Evolutionary conservation across 2,329 filamentous ascomycete species (phyloP), one percentile per base, ranked within the genome.

Genomic region (Penicillium palitans): DNA sequence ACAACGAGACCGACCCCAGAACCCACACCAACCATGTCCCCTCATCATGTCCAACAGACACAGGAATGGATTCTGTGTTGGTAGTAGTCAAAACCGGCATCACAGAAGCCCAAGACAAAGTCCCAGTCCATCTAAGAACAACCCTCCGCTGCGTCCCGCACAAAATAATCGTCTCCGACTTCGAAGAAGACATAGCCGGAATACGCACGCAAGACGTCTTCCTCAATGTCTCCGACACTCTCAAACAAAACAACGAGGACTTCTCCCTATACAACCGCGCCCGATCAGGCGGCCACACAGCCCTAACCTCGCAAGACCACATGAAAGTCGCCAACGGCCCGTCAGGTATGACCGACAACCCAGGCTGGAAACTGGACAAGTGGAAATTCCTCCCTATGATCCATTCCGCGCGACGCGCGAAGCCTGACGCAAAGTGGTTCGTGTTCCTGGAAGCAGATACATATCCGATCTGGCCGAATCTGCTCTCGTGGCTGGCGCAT

Each of bases 31-130:
- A 45, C 12, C 48, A 54, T 52, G 40, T 61, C 24, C 57, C 62
- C 17, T 33, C 49, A 37, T 39, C 61, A 33, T 76, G 74, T 48
- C 73, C 69, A 15, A 58, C 67, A 15, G 65, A 77, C 3, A 71
- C 76, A 7, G 79, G 76, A 15, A 72, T 81, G 33, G 75, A 82
- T 7, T 77, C 86, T 62, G 70, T 86, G 44, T 79, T 86, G 59
- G 78, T 87, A 15, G 72, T 85, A 6, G 71, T 87, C 46, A 81
- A 82, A 61, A 87, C 84, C 0, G 84, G 84, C 55, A 83, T 84
- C 17, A 83, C 82, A 8, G 83, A 86, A 65, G 77, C 83, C 9
- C 71, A 76, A 53, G 77, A 81, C 37, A 84, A 84, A 68, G 75
- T 87, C 0, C 82, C 83, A 0, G 72, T 79, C 0, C 83, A 85